Percentiles rank a stretch among this genome's conserved stretches.
phyloP scores from a whole-genome alignment of 768 basidiomycete species.

The Collybia sp. region DNA sequence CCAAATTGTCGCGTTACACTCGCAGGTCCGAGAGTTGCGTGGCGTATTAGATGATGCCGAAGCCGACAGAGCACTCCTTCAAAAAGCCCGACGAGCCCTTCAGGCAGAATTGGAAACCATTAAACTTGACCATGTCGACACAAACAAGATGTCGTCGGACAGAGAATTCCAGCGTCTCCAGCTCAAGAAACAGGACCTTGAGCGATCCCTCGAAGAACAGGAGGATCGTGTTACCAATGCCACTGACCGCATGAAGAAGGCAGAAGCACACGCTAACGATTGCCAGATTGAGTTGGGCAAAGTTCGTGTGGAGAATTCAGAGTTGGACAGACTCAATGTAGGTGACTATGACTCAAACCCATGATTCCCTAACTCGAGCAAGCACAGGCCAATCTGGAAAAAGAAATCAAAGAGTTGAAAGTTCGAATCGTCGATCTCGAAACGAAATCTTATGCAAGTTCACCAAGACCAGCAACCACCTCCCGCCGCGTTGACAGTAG shows the following conservation, averaged over 20 bases:
- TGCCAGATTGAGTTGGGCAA: conserved; percentile 74
- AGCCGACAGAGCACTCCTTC: conserved; percentile 70
- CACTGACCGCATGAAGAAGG: conserved; percentile 76
- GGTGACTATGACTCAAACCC: conserved; percentile 8
- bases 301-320: conserved; percentile 75
- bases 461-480: conserved; percentile 50
- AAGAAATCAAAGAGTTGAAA: conserved; percentile 81
- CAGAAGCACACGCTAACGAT: conserved; percentile 71
- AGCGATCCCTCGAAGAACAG: conserved; percentile 74
- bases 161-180: conserved; percentile 71
- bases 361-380: conserved; percentile 4
- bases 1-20: conserved; percentile 79
- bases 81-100: conserved; percentile 76
- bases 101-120: conserved; percentile 81
- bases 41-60: conserved; percentile 82
- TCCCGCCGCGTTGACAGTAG: conserved; percentile 62
- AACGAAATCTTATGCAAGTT: conserved; percentile 66
- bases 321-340: conserved; percentile 76
- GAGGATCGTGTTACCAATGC: conserved; percentile 69
- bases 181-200: conserved; percentile 78
- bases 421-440: conserved; percentile 80
- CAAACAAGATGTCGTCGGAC: conserved; percentile 65
- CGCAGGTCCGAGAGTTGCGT: conserved; percentile 81
- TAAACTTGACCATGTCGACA: conserved; percentile 70
- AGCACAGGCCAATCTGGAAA: conserved; percentile 72